Percentiles rank a stretch among this genome's conserved stretches.
phyloP scores from a whole-genome alignment of 2,329 filamentous ascomycete species.

The Piedraia hortae region DNA sequence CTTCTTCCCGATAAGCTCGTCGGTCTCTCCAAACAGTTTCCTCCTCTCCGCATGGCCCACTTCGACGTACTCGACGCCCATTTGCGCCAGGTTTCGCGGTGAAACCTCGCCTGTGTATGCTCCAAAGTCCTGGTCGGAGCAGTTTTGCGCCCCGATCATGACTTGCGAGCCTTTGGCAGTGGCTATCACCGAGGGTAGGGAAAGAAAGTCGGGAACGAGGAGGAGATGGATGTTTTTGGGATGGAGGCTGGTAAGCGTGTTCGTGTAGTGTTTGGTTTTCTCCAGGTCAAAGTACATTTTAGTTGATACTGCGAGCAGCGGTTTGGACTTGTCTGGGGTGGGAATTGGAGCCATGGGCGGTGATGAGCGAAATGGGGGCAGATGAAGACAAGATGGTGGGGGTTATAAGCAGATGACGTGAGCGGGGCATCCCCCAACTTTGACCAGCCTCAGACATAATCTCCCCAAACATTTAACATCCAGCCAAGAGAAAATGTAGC shows the following conservation, averaged over 20 bases:
- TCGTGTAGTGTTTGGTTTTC: conserved; percentile 26
- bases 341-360: too few species aligned
- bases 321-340: too few species aligned
- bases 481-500: conserved; percentile 27
- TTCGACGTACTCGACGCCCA: conserved; percentile 47
- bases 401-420: too few species aligned
- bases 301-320: too few species aligned
- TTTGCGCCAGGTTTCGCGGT: conserved; percentile 34
- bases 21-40: conserved; percentile 45
- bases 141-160: conserved; percentile 48
- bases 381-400: too few species aligned
- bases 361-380: too few species aligned
- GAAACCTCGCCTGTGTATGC: conserved; percentile 58
- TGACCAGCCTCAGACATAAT: too few species aligned
- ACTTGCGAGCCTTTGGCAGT: conserved; percentile 22
- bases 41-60: conserved; percentile 59
- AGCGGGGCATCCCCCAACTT: too few species aligned
- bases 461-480: conserved; percentile 35
- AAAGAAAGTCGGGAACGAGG: conserved; percentile 51
- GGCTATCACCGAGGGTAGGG: conserved; percentile 22
- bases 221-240: conserved; percentile 38
- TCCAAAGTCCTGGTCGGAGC: conserved; percentile 39
- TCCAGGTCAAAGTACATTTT: conserved; percentile 57
- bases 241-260: conserved; percentile 17
- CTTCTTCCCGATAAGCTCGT: conserved; percentile 37